phyloP scores from a whole-genome alignment of 2,329 filamentous ascomycete species.

The Boeremia lycopersici region DNA sequence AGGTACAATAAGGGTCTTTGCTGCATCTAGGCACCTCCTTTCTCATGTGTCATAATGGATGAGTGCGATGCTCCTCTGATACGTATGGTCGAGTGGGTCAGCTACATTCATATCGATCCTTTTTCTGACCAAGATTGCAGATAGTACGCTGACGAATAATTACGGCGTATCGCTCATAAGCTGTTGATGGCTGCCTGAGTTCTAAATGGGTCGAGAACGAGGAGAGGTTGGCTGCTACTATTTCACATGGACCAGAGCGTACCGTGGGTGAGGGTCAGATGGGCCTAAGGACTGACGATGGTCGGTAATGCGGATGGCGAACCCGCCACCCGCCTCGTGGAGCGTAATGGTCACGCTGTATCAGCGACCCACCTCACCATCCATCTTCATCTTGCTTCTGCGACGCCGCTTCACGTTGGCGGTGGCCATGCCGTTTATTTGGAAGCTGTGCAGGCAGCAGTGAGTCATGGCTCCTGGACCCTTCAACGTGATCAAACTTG shows the following conservation, averaged over 20 bases:
- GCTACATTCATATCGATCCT: too few relatives aligned
- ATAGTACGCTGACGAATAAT: background rate
- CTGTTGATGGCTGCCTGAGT: background rate
- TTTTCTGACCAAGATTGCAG: too few relatives aligned
- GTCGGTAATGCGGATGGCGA: background rate
- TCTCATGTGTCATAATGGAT: too few relatives aligned
- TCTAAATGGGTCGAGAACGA: background rate
- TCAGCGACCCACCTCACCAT: conserved; percentile 4
- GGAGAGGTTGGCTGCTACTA: background rate
- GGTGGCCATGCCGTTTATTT: background rate
- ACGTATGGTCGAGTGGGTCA: background rate
- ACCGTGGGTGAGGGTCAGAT: background rate
- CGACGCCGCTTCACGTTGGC: background rate
- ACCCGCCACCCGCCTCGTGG: background rate
- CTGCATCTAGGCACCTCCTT: too few relatives aligned
- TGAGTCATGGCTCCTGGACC: conserved; percentile 13
- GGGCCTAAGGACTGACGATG: background rate
- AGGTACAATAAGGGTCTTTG: background rate
- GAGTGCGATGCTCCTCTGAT: background rate
- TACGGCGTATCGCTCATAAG: background rate
- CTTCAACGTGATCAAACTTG: conserved; percentile 8
- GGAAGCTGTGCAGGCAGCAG: conserved; percentile 15
- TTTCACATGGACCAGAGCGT: background rate
- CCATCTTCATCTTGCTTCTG: background rate
- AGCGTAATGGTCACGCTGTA: background rate